Evolutionary conservation across 345 rosid genomes (phyloP).

Genomic region (Eutrema japonicum): DNA sequence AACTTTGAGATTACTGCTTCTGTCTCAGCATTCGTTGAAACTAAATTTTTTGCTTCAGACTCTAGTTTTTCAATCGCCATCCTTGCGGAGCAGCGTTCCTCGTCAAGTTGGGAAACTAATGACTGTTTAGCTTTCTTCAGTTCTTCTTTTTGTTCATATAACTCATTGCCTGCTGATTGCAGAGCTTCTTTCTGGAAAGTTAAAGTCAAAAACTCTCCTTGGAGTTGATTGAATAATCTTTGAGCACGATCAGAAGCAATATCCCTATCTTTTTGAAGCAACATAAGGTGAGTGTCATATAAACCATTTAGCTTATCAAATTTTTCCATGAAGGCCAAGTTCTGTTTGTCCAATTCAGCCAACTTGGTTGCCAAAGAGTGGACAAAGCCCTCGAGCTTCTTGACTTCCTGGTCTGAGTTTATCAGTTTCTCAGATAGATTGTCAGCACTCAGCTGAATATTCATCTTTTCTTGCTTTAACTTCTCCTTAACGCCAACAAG

Average conservation of each 20-base stretch:
- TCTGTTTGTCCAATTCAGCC: constrained; percentile 64
- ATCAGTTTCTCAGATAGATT: constrained; percentile 54
- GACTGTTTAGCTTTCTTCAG: constrained; percentile 66
- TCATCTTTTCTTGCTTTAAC: constrained; percentile 62
- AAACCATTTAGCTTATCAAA: constrained; percentile 62
- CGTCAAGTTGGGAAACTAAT: constrained; percentile 55
- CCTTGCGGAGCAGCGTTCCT: constrained; percentile 56
- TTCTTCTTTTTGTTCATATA: constrained; percentile 55
- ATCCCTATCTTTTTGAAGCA: constrained; percentile 57
- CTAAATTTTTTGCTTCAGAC: constrained; percentile 64
- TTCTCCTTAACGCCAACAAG: constrained; percentile 55
- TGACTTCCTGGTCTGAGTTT: constrained; percentile 54
- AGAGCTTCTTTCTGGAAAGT: constrained; percentile 61
- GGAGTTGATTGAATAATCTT: constrained; percentile 58
- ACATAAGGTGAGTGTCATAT: constrained; percentile 55
- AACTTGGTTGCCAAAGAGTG: constrained; percentile 54
- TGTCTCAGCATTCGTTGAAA: constrained; percentile 60
- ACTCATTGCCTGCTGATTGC: constrained; percentile 49
- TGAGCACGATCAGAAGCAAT: constrained; percentile 55
- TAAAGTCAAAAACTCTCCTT: constrained; percentile 52
- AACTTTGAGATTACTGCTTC: constrained; percentile 58
- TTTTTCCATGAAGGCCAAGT: constrained; percentile 50
- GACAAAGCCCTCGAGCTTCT: constrained; percentile 59
- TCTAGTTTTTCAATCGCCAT: constrained; percentile 64
- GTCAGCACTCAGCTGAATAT: constrained; percentile 57